A percentile compares a stretch with the other conserved stretches of the same genome.
Conservation (phyloP, 345 rosid species). For the Syzygium oleosum region DNA sequence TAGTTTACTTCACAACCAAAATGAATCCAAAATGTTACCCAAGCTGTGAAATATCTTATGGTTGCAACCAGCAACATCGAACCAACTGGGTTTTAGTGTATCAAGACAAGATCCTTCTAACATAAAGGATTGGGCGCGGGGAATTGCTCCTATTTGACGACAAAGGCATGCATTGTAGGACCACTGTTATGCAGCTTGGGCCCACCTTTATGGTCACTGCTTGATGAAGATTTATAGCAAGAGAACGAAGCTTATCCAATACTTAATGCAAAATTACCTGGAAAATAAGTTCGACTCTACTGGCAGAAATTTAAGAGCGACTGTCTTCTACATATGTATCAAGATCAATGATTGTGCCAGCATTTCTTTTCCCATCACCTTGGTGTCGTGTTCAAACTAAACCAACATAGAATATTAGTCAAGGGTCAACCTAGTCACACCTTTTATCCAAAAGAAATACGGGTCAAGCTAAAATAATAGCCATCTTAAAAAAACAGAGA, state of each 20-base stretch:
- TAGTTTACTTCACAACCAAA: too few relatives aligned
- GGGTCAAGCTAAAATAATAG: too few relatives aligned
- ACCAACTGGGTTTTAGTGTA: neutral
- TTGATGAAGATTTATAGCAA: neutral
- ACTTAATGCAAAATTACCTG: neutral
- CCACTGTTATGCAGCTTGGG: neutral
- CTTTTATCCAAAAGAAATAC: neutral
- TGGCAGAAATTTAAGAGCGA: neutral
- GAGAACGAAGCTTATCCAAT: neutral
- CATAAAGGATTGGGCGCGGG: too few relatives aligned
- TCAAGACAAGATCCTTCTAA: neutral
- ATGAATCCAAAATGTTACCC: neutral
- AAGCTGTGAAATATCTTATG: neutral
- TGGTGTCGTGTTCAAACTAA: neutral
- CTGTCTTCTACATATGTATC: neutral
- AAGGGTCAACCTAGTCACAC: neutral
- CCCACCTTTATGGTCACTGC: neutral
- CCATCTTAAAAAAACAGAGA: too few relatives aligned
- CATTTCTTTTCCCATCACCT: neutral
- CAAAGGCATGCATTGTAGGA: neutral
- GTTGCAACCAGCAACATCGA: too few relatives aligned
- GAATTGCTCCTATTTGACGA: too few relatives aligned
- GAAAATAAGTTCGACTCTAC: neutral
- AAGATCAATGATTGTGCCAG: neutral
- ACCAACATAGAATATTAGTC: neutral